Evolutionary conservation across 2,329 filamentous ascomycete genomes (phyloP), one percentile per base, ranked within the genome.

Genomic region (Penicillium brasilianum): DNA sequence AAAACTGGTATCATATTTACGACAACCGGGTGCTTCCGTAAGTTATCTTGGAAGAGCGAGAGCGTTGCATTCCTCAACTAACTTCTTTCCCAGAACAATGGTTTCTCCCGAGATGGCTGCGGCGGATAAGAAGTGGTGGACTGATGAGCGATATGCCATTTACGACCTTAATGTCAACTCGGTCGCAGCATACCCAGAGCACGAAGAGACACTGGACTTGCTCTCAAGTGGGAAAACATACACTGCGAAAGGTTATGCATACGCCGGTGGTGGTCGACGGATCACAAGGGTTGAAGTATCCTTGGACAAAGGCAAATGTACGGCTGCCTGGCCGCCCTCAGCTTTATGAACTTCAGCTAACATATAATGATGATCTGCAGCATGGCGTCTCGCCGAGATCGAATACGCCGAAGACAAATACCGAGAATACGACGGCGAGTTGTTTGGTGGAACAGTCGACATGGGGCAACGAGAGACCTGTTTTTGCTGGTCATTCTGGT

Each of bases 401-500:
- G 84, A 88, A 57, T 97, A 96, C 67, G 89, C 90, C 1, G 93
- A 97, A 77, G 93, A 97, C 72, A 85, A 86, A 44, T 97, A 97
- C 73, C 88, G 93, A 30, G 81, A 86, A 22, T 81, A 82, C 13
- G 84, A 84, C 43, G 87, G 84, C 13, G 80, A 83, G 6, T 78
- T 96, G 0, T 96, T 86, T 63, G 92, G 91, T 4, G 92, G 92
- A 2, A 85, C 82, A 50, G 74, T 97, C 4, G 93, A 97, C 71
- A 88, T 96, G 85, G 86, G 85, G 56, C 93, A 90, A 88, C 84
- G 92, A 37, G 92, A 96, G 74, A 87, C 85, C 2, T 90, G 85
- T 67, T 96, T 96, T 77, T 95, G 92, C 73, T 97, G 93, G 92
- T 96, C 90, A 74, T 95, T 96, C 77, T 97, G 93, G 93, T 86